Percentiles rank a stretch among this genome's conserved stretches.
These are phyloP conservation scores for Coriolopsis trogii DNA, from an alignment of 1,284 basidiomycete genomes.

Conservation along the genomic window DNA sequence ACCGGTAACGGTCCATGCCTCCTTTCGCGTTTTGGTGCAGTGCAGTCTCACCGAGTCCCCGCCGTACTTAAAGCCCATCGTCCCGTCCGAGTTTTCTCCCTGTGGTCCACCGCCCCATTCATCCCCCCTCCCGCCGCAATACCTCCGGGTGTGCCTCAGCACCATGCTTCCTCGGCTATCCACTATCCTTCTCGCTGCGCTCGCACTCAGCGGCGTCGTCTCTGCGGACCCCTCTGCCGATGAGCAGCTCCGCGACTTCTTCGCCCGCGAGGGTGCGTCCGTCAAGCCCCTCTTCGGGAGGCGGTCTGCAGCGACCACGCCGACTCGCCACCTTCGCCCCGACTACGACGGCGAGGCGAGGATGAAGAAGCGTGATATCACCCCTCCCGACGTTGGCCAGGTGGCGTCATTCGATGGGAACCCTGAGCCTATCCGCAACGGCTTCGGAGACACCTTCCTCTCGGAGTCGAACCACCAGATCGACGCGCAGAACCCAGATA, in stretches of 20 bases:
- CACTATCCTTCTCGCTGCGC: conserved; percentile 14
- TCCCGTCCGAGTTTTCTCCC: neutral
- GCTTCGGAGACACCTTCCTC: conserved; percentile 32
- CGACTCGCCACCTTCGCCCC: conserved; percentile 30
- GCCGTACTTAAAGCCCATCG: conserved; percentile 12
- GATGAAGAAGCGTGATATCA: conserved; percentile 24
- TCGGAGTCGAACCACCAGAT: conserved; percentile 27
- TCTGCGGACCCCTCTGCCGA: conserved; percentile 10
- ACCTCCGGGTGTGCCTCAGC: neutral
- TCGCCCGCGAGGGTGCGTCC: conserved; percentile 19
- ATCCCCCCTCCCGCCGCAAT: neutral
- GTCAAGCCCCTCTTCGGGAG: conserved; percentile 23
- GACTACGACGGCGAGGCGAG: conserved; percentile 6
- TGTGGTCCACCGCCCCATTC: neutral
- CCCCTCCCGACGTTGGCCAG: conserved; percentile 29
- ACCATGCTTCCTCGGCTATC: conserved; percentile 18
- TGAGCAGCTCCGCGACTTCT: conserved; percentile 18
- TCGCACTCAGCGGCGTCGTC: conserved; percentile 12
- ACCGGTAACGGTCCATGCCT: neutral
- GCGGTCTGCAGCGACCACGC: conserved; percentile 23
- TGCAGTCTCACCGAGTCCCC: neutral
- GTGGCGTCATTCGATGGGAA: conserved; percentile 28
- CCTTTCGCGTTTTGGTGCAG: too few species aligned
- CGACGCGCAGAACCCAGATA: conserved; percentile 31
- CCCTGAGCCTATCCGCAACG: conserved; percentile 36